These are phyloP conservation scores for Posidonia oceanica DNA, from an alignment of 116 monocot species.

Conservation along the genomic window DNA sequence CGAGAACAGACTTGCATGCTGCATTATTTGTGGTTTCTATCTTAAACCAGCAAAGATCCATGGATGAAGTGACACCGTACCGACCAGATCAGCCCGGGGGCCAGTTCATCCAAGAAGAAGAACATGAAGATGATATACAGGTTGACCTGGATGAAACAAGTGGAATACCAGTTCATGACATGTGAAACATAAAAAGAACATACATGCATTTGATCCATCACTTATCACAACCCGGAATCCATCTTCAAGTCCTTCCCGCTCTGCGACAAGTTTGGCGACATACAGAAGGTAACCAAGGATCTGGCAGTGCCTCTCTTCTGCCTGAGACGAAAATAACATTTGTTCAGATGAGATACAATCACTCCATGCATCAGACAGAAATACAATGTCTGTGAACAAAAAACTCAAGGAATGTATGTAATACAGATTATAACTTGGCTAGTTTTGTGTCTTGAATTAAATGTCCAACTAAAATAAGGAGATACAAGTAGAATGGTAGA, in stretches of 20 bases:
- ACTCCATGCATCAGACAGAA: too few species aligned
- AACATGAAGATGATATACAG: constrained; percentile 81
- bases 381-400: too few species aligned
- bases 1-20: too few species aligned
- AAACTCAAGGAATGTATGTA: too few species aligned
- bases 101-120: constrained; percentile 95
- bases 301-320: constrained; percentile 65
- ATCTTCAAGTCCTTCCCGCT: constrained; percentile 77
- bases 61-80: not conserved
- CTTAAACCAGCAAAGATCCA: not conserved
- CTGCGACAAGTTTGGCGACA: constrained; percentile 64
- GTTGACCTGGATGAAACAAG: constrained; percentile 43
- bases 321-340: constrained; percentile 17
- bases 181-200: constrained; percentile 6
- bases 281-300: constrained; percentile 68
- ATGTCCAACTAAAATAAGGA: not conserved
- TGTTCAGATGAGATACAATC: too few species aligned
- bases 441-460: too few species aligned
- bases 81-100: constrained; percentile 53
- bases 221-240: constrained; percentile 79
- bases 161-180: too few species aligned
- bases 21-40: too few species aligned
- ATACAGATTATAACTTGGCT: too few species aligned
- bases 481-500: not conserved
- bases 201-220: constrained; percentile 70